Evolutionary conservation across 2,329 filamentous ascomycete species (phyloP).

Genomic region (Aspergillus calidoustus): DNA sequence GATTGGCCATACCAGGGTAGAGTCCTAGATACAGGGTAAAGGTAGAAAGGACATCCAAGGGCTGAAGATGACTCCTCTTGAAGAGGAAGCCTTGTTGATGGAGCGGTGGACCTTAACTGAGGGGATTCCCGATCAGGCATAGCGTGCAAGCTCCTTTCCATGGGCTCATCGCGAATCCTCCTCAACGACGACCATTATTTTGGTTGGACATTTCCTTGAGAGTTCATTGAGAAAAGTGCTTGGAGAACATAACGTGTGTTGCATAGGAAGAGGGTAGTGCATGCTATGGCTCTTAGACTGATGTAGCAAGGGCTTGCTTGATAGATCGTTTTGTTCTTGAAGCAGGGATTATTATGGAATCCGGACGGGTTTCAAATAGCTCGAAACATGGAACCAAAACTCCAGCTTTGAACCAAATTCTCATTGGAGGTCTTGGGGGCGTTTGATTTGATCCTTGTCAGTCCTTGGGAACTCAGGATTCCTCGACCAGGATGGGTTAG

Average conservation of each 20-base stretch:
- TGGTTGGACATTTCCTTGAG: not conserved
- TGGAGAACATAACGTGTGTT: not conserved
- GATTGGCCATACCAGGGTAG: not conserved
- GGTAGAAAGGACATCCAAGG: not conserved
- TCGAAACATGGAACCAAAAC: not conserved
- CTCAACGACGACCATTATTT: not conserved
- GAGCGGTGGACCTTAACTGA: conserved; percentile 18
- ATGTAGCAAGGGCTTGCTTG: not conserved
- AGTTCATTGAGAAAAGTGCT: not conserved
- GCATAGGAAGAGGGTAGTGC: not conserved
- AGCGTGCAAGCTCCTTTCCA: conserved; percentile 3
- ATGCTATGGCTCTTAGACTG: not conserved
- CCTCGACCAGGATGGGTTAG: conserved; percentile 9
- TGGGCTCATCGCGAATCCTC: conserved; percentile 4
- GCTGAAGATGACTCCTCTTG: conserved; percentile 1
- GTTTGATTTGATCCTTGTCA: not conserved
- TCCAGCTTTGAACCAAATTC: not conserved
- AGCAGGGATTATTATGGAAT: not conserved
- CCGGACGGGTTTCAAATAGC: not conserved
- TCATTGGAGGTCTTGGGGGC: not conserved
- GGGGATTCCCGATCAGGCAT: conserved; percentile 15
- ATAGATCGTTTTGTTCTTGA: not conserved
- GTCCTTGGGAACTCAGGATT: not conserved
- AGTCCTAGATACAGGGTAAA: not conserved
- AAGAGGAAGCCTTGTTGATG: conserved; percentile 16